Conservation (phyloP, 768 basidiomycete species). For the Cystofilobasidium bisporidii region DNA sequence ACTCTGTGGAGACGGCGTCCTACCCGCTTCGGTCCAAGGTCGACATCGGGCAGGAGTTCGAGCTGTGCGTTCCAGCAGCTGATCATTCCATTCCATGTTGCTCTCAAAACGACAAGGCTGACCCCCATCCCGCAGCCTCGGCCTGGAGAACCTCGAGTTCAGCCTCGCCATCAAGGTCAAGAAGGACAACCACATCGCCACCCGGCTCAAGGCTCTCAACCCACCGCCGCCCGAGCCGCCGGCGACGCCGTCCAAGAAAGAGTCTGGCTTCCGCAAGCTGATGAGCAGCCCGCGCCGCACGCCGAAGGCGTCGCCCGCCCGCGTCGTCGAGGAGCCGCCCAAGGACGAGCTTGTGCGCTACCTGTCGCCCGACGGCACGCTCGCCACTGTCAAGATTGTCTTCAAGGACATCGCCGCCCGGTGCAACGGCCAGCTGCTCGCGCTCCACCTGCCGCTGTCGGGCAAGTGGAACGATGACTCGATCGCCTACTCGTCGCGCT, state of each 20-base stretch:
- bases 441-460: conserved; percentile 45
- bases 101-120: too few species aligned
- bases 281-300: conserved; percentile 43
- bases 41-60: conserved; percentile 40
- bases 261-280: conserved; percentile 36
- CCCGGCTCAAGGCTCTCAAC: conserved; percentile 62
- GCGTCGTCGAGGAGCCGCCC: conserved; percentile 24
- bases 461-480: conserved; percentile 49
- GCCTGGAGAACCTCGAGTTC: conserved; percentile 91
- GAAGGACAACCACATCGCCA: conserved; percentile 70
- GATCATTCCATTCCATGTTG: neutral
- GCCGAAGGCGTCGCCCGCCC: conserved; percentile 33
- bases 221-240: conserved; percentile 47
- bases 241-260: conserved; percentile 56
- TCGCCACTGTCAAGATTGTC: conserved; percentile 75
- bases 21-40: conserved; percentile 34
- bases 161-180: conserved; percentile 79
- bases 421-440: conserved; percentile 71
- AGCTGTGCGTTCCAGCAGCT: conserved; percentile 35
- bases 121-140: conserved; percentile 51
- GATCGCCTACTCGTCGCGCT: conserved; percentile 13
- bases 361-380: conserved; percentile 72
- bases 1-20: conserved; percentile 77
- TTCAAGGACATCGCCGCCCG: conserved; percentile 76
- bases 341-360: conserved; percentile 68